phyloP scores from a whole-genome alignment of 495 filamentous ascomycete genomes.

The Penicillium crystallinum region DNA sequence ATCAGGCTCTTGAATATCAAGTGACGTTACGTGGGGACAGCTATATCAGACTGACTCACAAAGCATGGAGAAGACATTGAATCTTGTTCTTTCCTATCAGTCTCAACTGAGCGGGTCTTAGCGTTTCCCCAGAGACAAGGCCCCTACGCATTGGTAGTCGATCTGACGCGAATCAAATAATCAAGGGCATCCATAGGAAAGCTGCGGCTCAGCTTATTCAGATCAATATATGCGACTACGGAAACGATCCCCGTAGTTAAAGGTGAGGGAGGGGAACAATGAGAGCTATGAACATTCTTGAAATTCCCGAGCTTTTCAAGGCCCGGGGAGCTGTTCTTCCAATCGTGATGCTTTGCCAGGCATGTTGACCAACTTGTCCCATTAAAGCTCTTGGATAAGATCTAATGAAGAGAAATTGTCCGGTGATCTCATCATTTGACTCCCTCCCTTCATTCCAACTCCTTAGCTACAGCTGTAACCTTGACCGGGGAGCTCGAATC shows the following conservation, averaged over 20 bases:
- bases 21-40: neutral
- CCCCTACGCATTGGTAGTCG: neutral
- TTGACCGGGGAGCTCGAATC: slow-evolving; percentile 7
- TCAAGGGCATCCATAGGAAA: slow-evolving; percentile 5
- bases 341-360: neutral
- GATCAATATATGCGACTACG: neutral
- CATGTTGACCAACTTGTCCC: slow-evolving; percentile 5
- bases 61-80: neutral
- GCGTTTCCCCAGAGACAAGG: slow-evolving; percentile 7
- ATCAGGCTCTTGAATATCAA: neutral
- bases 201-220: neutral
- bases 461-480: slow-evolving; percentile 12
- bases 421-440: slow-evolving; percentile 13
- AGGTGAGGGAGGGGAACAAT: slow-evolving; percentile 7
- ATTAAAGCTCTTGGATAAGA: neutral
- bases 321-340: neutral
- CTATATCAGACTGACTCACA: neutral
- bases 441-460: slow-evolving; percentile 19
- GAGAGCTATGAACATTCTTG: slow-evolving; percentile 6
- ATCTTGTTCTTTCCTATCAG: neutral
- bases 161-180: slow-evolving; percentile 1
- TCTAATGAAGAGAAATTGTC: neutral
- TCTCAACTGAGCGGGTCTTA: neutral
- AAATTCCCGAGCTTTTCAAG: slow-evolving; percentile 1
- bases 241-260: slow-evolving; percentile 2